These are phyloP conservation scores for Phellopilus nigrolimitatus DNA, from an alignment of 1,284 basidiomycete genomes.

Conservation along the genomic window DNA sequence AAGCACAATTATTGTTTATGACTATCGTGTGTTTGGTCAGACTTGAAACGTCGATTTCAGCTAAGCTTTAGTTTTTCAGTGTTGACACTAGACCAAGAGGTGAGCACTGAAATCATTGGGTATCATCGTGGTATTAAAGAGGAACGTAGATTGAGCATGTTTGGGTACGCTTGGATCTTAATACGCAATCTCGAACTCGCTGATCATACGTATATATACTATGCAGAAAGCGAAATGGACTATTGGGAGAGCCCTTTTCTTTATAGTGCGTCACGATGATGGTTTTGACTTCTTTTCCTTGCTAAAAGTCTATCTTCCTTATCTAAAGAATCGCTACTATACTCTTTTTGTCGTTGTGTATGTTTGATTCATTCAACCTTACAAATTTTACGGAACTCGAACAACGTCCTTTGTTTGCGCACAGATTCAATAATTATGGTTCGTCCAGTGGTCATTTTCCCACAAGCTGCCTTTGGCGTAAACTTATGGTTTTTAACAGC, in stretches of 20 bases:
- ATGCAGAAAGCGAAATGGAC: slow-evolving; percentile 45
- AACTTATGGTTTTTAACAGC: slow-evolving; percentile 23
- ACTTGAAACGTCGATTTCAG: background rate
- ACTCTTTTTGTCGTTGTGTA: slow-evolving; percentile 45
- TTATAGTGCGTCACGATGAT: slow-evolving; percentile 35
- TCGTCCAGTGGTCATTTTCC: background rate
- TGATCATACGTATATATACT: slow-evolving; percentile 10
- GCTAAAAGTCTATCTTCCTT: background rate
- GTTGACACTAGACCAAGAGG: slow-evolving; percentile 50
- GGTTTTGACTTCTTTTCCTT: background rate
- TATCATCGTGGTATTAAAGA: background rate
- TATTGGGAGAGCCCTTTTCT: slow-evolving; percentile 45
- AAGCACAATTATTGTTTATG: slow-evolving; percentile 45
- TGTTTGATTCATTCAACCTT: slow-evolving; percentile 24
- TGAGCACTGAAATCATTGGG: slow-evolving; percentile 24
- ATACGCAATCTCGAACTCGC: background rate
- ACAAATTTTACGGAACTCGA: background rate
- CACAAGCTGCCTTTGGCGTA: background rate
- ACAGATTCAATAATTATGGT: slow-evolving; percentile 53
- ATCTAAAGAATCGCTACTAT: slow-evolving; percentile 52
- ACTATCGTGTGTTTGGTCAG: slow-evolving; percentile 39
- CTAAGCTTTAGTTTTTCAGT: slow-evolving; percentile 31
- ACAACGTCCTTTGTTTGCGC: too few species aligned
- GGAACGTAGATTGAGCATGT: slow-evolving; percentile 43
- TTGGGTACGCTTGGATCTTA: slow-evolving; percentile 37